A percentile compares a stretch with the other conserved stretches of the same genome.
These are phyloP conservation scores for Jatropha curcas DNA, from an alignment of 345 rosid species.

Conservation along the genomic window DNA sequence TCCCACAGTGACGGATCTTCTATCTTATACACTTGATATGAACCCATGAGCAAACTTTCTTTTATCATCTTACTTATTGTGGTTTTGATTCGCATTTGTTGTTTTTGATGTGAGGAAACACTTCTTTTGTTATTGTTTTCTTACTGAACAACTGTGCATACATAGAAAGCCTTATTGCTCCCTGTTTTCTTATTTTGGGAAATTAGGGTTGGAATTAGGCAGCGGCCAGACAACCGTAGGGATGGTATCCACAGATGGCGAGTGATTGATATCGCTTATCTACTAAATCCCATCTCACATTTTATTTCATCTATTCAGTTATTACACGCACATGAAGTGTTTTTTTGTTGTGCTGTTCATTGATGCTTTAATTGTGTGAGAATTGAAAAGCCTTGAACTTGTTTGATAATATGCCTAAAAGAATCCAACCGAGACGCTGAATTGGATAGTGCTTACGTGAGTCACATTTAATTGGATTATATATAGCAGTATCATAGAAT, in stretches of 20 bases:
- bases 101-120: too few relatives aligned
- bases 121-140: constrained; percentile 19
- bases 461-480: too few relatives aligned
- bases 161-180: constrained; percentile 32
- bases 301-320: background rate
- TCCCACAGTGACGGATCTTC: too few relatives aligned
- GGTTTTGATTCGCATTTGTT: too few relatives aligned
- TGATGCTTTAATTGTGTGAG: background rate
- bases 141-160: constrained; percentile 37
- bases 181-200: constrained; percentile 4
- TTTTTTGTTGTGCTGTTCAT: background rate
- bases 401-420: background rate
- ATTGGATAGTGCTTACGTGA: too few relatives aligned
- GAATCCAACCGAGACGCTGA: background rate
- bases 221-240: constrained; percentile 73
- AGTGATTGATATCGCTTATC: constrained; percentile 38
- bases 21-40: too few relatives aligned
- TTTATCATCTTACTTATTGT: too few relatives aligned
- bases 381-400: background rate
- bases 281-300: constrained; percentile 59
- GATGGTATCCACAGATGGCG: constrained; percentile 59
- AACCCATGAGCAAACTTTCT: too few relatives aligned
- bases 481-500: too few relatives aligned
- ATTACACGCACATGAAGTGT: background rate
- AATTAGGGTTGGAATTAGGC: constrained; percentile 26